Evolutionary conservation across 148 eudicot genomes (phyloP).

Genomic region (Fagopyrum esculentum): DNA sequence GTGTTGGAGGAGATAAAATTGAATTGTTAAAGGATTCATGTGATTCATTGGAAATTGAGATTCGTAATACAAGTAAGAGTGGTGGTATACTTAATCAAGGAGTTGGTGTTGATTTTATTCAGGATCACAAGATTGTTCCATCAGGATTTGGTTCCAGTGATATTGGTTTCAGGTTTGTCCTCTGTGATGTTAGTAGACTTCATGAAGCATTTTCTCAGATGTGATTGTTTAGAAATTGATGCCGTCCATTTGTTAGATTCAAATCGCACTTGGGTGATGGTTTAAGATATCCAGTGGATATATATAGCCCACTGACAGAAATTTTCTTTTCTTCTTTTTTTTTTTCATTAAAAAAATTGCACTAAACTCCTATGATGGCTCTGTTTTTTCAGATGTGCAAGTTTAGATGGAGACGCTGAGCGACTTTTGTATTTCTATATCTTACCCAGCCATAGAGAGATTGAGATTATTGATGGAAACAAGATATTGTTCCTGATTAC

Average conservation of each 20-base stretch:
- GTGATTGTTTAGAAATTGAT: not conserved
- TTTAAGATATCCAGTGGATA: not conserved
- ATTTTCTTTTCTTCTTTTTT: not conserved
- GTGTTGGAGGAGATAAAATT: conserved; percentile 93
- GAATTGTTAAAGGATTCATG: conserved; percentile 43
- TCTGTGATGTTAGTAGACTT: conserved; percentile 4
- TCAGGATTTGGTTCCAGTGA: conserved; percentile 63
- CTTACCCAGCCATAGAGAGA: conserved; percentile 41
- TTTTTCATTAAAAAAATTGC: not conserved
- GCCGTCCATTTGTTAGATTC: not conserved
- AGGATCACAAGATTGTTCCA: conserved; percentile 75
- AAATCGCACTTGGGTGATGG: not conserved
- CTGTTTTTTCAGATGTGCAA: conserved; percentile 87
- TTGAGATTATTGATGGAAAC: conserved; percentile 88
- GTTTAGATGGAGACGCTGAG: conserved; percentile 97
- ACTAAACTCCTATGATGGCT: conserved; percentile 26
- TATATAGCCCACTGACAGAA: too few species aligned
- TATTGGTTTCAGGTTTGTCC: conserved; percentile 57
- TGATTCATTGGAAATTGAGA: conserved; percentile 44
- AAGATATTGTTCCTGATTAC: conserved; percentile 84
- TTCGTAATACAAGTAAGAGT: conserved; percentile 62
- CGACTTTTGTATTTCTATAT: conserved; percentile 81
- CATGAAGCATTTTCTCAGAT: not conserved
- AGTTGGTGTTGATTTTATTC: conserved; percentile 97
- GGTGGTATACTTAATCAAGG: conserved; percentile 70